Conservation (phyloP, 331 rosid genomes). For the Erythrophleum ivorense region DNA sequence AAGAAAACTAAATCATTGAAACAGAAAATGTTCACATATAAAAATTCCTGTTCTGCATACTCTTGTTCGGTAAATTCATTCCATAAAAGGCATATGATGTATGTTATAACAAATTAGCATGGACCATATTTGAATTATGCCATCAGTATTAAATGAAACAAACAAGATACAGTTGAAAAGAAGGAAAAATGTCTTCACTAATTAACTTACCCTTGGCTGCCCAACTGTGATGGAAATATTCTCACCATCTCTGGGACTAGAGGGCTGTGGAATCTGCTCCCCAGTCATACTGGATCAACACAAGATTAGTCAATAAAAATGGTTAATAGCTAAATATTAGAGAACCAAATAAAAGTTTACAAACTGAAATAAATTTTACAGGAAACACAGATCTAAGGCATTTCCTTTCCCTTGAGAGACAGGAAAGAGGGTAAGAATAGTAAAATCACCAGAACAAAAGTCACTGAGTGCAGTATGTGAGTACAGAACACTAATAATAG, state of each 20-base stretch:
- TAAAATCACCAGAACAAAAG: background rate
- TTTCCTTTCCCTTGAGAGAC: conserved; percentile 20
- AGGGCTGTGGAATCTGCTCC: conserved; percentile 74
- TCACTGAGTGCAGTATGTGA: conserved; percentile 5
- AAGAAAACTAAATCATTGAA: conserved; percentile 6
- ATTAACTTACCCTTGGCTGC: conserved; percentile 72
- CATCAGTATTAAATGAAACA: background rate
- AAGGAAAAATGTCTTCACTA: conserved; percentile 27
- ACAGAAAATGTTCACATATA: conserved; percentile 5
- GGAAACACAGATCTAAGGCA: conserved; percentile 6
- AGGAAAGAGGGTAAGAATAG: background rate
- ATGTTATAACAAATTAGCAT: conserved; percentile 10
- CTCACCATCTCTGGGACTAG: conserved; percentile 97
- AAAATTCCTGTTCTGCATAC: background rate
- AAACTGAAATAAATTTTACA: conserved; percentile 18
- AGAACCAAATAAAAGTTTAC: conserved; percentile 24
- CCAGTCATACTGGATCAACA: conserved; percentile 81
- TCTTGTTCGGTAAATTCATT: conserved; percentile 28
- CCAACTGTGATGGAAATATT: conserved; percentile 76
- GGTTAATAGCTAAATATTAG: background rate
- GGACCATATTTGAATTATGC: conserved; percentile 8
- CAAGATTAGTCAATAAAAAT: conserved; percentile 29
- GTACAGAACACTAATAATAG: conserved; percentile 15
- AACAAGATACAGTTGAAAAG: conserved; percentile 29
- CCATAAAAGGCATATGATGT: conserved; percentile 3